A percentile compares a stretch with the other conserved stretches of the same genome.
Conservation (phyloP, 2,329 filamentous ascomycete species). For the Dactylonectria estremocensis region DNA sequence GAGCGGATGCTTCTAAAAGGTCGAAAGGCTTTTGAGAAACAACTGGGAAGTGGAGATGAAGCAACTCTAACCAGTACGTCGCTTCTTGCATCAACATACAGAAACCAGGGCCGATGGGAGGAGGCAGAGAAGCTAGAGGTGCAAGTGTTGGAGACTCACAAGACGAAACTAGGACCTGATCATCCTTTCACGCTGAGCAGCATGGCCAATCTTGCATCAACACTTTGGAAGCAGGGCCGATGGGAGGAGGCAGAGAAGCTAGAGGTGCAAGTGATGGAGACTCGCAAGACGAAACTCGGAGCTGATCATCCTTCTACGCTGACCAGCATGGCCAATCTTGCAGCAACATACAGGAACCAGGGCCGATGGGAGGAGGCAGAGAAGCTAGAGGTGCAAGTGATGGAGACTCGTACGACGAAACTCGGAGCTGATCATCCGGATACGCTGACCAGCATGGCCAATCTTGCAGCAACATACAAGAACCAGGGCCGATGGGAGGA, state of each 20-base stretch:
- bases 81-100: background rate
- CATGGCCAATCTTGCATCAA: background rate
- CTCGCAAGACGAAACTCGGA: background rate
- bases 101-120: background rate
- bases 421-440: too few species aligned
- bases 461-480: too few species aligned
- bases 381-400: too few species aligned
- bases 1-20: background rate
- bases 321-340: background rate
- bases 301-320: conserved; percentile 1
- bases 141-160: background rate
- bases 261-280: conserved; percentile 1
- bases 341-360: background rate
- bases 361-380: too few species aligned
- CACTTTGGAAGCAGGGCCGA: background rate
- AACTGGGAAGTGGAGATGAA: background rate
- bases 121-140: background rate
- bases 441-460: too few species aligned
- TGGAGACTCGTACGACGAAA: too few species aligned
- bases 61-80: background rate
- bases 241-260: conserved; percentile 5
- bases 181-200: background rate
- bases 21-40: background rate
- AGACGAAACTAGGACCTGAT: background rate
- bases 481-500: too few species aligned